phyloP scores from a whole-genome alignment of 164 flowering plant species.

The Liquidambar formosana region DNA sequence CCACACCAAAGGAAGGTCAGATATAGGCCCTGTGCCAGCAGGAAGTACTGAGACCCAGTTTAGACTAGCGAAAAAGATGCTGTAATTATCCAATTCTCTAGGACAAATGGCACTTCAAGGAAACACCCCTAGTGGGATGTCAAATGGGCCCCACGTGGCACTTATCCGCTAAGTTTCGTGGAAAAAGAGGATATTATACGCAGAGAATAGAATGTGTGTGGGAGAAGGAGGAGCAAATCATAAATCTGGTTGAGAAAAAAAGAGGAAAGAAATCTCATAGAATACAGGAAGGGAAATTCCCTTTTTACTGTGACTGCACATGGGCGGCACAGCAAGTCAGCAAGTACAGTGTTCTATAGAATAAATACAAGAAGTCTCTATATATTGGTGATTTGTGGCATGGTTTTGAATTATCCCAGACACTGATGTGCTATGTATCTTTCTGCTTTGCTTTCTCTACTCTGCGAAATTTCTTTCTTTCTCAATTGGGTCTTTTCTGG shows the following conservation, averaged over 20 bases:
- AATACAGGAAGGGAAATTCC: not conserved
- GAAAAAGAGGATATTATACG: slow-evolving; percentile 8
- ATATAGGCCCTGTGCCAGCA: not conserved
- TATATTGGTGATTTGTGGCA: slow-evolving; percentile 10
- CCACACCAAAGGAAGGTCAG: not conserved
- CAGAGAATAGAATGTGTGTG: slow-evolving; percentile 2
- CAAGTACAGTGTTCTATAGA: slow-evolving; percentile 18
- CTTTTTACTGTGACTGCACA: slow-evolving; percentile 22
- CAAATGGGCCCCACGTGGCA: slow-evolving; percentile 18
- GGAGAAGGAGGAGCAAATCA: not conserved
- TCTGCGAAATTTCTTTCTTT: slow-evolving; percentile 23
- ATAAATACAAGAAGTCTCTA: not conserved
- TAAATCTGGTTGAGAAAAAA: too few species aligned
- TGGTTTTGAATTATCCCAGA: slow-evolving; percentile 1
- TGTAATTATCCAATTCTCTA: too few species aligned
- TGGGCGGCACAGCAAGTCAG: slow-evolving; percentile 32
- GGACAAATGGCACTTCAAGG: not conserved
- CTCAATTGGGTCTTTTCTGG: slow-evolving; percentile 6
- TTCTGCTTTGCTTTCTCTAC: not conserved
- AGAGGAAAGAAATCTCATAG: not conserved
- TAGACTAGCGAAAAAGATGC: not conserved
- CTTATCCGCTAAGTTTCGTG: slow-evolving; percentile 16
- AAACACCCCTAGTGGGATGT: slow-evolving; percentile 9
- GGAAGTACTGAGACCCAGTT: too few species aligned
- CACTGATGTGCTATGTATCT: slow-evolving; percentile 11